Conservation (phyloP, 2,329 filamentous ascomycete species). For the Dothidotthia symphoricarpi region DNA sequence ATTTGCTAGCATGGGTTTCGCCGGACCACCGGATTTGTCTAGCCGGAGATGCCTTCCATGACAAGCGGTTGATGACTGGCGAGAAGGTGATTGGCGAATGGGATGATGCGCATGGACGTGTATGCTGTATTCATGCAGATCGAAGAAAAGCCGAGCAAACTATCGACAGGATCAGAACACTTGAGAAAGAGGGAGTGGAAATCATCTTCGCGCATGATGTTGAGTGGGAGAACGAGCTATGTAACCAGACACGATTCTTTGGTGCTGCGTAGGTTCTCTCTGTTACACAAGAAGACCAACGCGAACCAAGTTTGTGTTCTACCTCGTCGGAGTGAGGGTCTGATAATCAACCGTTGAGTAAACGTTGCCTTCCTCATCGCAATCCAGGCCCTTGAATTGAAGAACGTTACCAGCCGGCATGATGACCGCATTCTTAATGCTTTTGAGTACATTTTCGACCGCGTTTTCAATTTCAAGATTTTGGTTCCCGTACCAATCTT, state of each 20-base stretch:
- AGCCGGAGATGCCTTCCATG: conserved; percentile 57
- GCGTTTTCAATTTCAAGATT: no score
- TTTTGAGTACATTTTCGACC: no score
- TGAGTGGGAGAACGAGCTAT: conserved; percentile 47
- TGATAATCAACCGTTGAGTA: no score
- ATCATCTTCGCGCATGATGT: conserved; percentile 55
- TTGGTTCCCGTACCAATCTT: no score
- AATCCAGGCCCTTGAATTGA: no score
- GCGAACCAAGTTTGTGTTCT: background rate
- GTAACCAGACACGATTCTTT: conserved; percentile 31
- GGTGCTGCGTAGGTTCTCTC: conserved; percentile 10
- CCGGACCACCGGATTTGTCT: conserved; percentile 48
- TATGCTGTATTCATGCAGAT: conserved; percentile 55
- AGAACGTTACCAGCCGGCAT: no score
- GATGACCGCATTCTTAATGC: no score
- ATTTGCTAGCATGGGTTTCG: conserved; percentile 48
- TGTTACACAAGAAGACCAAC: background rate
- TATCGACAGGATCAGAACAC: conserved; percentile 44
- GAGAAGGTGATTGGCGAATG: conserved; percentile 56
- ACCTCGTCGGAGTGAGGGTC: no score
- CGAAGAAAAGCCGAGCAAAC: conserved; percentile 47
- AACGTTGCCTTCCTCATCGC: no score
- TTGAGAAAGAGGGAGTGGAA: conserved; percentile 48
- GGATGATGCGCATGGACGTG: conserved; percentile 46
- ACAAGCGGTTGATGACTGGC: conserved; percentile 51